Percentiles rank a stretch among this genome's conserved stretches.
These are phyloP conservation scores for Saitozyma sp. DNA, from an alignment of 768 basidiomycete genomes.

Conservation along the genomic window DNA sequence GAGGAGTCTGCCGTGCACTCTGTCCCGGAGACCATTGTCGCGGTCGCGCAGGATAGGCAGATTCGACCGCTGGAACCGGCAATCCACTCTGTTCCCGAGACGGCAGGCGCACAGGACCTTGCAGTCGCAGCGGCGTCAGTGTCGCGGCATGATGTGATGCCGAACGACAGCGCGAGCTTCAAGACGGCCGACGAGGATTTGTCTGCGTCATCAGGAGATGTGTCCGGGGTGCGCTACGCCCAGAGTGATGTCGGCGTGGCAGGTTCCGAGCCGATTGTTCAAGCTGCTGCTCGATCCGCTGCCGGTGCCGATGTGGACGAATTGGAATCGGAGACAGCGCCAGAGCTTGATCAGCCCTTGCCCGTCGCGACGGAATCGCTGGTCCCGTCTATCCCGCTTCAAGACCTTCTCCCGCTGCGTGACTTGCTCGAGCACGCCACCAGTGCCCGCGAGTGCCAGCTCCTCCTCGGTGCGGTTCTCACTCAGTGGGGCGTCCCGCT, in stretches of 20 bases:
- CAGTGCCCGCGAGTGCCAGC: constrained; percentile 76
- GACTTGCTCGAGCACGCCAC: constrained; percentile 68
- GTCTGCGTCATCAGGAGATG: too few species aligned
- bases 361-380: neutral
- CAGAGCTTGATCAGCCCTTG: neutral
- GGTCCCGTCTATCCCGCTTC: constrained; percentile 42
- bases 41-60: neutral
- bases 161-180: constrained; percentile 14
- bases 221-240: neutral
- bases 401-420: constrained; percentile 66
- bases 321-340: neutral
- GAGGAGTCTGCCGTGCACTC: neutral
- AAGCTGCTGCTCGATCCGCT: neutral
- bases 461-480: constrained; percentile 80
- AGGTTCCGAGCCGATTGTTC: neutral
- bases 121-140: constrained; percentile 5
- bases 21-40: neutral
- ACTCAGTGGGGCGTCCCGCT: constrained; percentile 61
- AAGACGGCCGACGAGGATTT: constrained; percentile 13
- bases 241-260: neutral
- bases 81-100: constrained; percentile 15
- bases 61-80: neutral
- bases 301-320: neutral
- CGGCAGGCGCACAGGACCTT: neutral
- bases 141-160: neutral